Conservation (phyloP, 2,329 filamentous ascomycete species). For the Cladophialophora immunda region DNA sequence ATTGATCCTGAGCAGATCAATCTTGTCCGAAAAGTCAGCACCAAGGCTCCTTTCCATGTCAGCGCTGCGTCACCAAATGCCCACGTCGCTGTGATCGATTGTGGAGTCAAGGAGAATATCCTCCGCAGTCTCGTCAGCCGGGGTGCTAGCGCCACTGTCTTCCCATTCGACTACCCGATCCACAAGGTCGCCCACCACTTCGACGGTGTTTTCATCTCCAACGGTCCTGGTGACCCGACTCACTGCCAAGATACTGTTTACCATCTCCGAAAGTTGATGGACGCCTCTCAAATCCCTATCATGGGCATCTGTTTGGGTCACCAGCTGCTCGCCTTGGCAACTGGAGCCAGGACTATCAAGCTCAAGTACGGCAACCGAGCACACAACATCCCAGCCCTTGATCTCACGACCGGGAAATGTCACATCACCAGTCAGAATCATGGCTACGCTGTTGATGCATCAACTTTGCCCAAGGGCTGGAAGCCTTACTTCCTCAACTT, state of each 20-base stretch:
- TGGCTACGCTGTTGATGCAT: constrained; percentile 91
- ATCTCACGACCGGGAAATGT: constrained; percentile 94
- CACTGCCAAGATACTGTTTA: constrained; percentile 95
- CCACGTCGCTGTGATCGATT: constrained; percentile 95
- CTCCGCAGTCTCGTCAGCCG: constrained; percentile 91
- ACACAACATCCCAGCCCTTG: constrained; percentile 96
- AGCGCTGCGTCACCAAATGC: constrained; percentile 82
- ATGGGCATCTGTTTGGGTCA: constrained; percentile 99
- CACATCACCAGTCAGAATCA: constrained; percentile 99
- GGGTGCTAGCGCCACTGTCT: constrained; percentile 89
- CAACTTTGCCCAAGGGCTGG: constrained; percentile 83
- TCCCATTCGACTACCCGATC: constrained; percentile 96
- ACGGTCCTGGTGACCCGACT: constrained; percentile 96
- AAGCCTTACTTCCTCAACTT: constrained; percentile 99
- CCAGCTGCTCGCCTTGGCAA: constrained; percentile 89
- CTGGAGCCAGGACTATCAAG: constrained; percentile 91
- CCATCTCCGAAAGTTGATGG: constrained; percentile 90
- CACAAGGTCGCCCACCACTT: constrained; percentile 98
- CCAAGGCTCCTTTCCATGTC: constrained; percentile 97
- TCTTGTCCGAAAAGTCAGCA: constrained; percentile 93
- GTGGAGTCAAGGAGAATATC: constrained; percentile 99
- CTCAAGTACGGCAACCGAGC: constrained; percentile 99
- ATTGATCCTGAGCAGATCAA: constrained; percentile 96
- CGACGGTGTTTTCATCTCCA: constrained; percentile 98
- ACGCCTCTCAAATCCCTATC: constrained; percentile 87